Conservation (phyloP, 768 basidiomycete genomes). For the Collybiopsis luxurians region DNA sequence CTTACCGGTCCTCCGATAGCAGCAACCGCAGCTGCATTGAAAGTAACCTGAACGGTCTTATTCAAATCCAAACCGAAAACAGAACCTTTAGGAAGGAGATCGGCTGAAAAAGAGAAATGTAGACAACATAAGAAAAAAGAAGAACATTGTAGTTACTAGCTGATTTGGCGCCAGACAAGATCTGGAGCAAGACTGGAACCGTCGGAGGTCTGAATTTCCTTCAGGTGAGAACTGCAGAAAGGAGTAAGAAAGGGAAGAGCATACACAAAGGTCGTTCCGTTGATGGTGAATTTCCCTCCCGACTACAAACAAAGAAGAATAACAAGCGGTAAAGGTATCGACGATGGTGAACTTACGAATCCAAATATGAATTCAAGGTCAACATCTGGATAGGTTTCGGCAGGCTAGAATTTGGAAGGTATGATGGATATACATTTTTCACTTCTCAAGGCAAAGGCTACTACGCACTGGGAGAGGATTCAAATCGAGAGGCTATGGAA, state of each 20-base stretch:
- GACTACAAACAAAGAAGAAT: neutral
- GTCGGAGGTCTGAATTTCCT: neutral
- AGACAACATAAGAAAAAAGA: neutral
- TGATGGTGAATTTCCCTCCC: neutral
- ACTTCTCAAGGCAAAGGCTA: no score
- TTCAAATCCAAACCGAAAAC: slow-evolving; percentile 35
- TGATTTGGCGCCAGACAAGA: neutral
- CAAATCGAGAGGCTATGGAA: neutral
- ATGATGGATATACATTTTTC: no score
- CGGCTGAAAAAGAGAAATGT: slow-evolving; percentile 1
- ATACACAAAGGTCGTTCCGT: neutral
- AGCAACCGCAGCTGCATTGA: slow-evolving; percentile 18
- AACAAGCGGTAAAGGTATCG: neutral
- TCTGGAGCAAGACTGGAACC: slow-evolving; percentile 2
- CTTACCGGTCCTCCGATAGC: slow-evolving; percentile 15
- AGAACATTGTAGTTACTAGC: neutral
- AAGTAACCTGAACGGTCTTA: slow-evolving; percentile 33
- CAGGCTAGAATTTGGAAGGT: neutral
- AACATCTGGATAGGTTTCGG: neutral
- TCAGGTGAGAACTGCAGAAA: no score
- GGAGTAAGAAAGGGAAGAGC: no score
- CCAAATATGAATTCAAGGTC: neutral
- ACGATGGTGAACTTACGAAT: neutral
- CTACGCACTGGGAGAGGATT: neutral
- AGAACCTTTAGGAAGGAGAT: slow-evolving; percentile 29